Base-by-base conservation (phyloP, 1,139 yeast species). In the Kodamaea alishanica region DNA sequence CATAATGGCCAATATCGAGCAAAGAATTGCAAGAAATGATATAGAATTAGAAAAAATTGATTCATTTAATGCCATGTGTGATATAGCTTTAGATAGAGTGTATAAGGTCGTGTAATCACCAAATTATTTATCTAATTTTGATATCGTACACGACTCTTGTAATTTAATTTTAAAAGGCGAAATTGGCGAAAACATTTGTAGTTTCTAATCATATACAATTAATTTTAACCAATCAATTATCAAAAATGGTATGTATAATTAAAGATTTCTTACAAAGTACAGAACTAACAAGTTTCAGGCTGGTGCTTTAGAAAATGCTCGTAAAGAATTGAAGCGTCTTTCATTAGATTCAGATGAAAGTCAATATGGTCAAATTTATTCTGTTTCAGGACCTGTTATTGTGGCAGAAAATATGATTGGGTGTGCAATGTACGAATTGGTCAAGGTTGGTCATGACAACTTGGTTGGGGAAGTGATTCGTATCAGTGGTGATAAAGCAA, bases 341-440 rank as follows among this genome's bases (percentile, higher is more conserved):
- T 81, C 92, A 28, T 68, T 90, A 50, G 89, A 84, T 52, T 73
- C 70, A 36, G 75, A 70, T 31, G 96, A 88, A 65, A 74, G 84
- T 40, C 87, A 84, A 51, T 87, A 86, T 65, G 96, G 96, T 47
- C 81, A 75, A 53, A 85, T 92, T 56, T 89, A 81, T 70, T 87
- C 97, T 20, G 97, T 92, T 39, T 89, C 97, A 20, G 97, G 97
- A 55, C 97, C 98, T 11, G 98, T 92, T 56, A 85, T 92, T 39
- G 83, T 94, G 38, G 98, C 98, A 35, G 98, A 92, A 68, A 85
- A 92, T 70, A 88, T 92, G 97, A 84, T 88, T 69, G 98, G 98
- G 49, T 87, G 97, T 78, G 96, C 97, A 56, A 92, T 92, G 99
- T 89, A 92, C 76, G 99, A 92, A 65, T 77, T 92, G 67, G 92